These are phyloP conservation scores for Botrytis elliptica DNA, from an alignment of 2,329 filamentous ascomycete genomes.

Conservation along the genomic window DNA sequence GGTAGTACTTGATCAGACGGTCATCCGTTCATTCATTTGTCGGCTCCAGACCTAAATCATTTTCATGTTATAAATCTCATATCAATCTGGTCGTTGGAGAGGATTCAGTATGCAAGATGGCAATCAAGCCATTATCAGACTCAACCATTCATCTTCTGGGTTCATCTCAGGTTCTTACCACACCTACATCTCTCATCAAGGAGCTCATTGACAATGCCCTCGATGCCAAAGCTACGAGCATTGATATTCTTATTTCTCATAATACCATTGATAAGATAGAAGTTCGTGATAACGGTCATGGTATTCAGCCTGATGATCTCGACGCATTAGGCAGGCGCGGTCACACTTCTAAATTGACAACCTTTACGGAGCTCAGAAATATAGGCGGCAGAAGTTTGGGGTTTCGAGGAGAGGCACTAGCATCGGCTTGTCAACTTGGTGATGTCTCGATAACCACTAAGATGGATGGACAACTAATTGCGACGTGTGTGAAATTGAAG, in stretches of 20 bases:
- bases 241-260: conserved; percentile 62
- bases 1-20: conserved; percentile 9
- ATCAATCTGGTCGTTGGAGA: neutral
- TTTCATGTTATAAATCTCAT: neutral
- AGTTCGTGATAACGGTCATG: conserved; percentile 71
- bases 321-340: conserved; percentile 61
- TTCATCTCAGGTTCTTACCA: conserved; percentile 59
- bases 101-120: conserved; percentile 31
- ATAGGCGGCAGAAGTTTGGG: conserved; percentile 63
- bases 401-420: conserved; percentile 73
- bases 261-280: conserved; percentile 69
- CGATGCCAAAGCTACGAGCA: conserved; percentile 65
- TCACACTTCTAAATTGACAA: conserved; percentile 70
- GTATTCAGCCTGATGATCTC: conserved; percentile 63
- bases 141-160: conserved; percentile 56
- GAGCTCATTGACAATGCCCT: conserved; percentile 77
- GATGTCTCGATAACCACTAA: conserved; percentile 63
- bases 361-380: conserved; percentile 59
- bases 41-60: neutral
- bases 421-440: conserved; percentile 61
- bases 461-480: conserved; percentile 59
- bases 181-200: conserved; percentile 64
- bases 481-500: conserved; percentile 48
- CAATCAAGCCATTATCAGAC: conserved; percentile 49
- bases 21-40: neutral